These are phyloP conservation scores for Aspergillus hancockii DNA, from an alignment of 495 filamentous ascomycete genomes.

Conservation along the genomic window DNA sequence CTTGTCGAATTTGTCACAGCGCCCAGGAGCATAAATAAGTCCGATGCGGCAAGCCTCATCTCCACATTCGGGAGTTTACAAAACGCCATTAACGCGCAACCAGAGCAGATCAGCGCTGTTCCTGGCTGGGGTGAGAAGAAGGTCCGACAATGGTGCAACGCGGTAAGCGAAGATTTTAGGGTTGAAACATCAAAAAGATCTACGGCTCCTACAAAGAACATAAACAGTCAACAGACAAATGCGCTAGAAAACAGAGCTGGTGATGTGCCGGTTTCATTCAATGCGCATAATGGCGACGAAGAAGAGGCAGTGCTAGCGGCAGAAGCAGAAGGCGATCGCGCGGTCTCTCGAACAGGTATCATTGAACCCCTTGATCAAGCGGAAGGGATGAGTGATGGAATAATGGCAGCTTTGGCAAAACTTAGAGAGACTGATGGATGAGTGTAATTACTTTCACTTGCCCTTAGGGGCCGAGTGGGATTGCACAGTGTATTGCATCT, in stretches of 20 bases:
- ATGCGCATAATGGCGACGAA: constrained; percentile 10
- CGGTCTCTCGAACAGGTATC: not conserved
- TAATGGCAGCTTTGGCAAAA: constrained; percentile 59
- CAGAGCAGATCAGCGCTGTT: constrained; percentile 79
- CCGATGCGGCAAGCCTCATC: constrained; percentile 85
- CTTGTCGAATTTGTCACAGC: constrained; percentile 93
- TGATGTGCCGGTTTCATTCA: not conserved
- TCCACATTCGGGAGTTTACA: constrained; percentile 84
- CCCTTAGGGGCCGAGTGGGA: no score
- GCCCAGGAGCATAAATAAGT: constrained; percentile 88
- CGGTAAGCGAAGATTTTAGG: constrained; percentile 81
- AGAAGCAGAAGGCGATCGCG: constrained; percentile 18
- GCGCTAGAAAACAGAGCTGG: not conserved
- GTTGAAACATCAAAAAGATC: constrained; percentile 66
- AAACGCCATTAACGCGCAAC: constrained; percentile 81
- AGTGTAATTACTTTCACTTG: constrained; percentile 8
- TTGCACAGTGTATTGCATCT: not conserved
- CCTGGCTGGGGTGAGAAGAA: constrained; percentile 96
- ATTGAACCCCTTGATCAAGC: constrained; percentile 16
- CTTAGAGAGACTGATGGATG: constrained; percentile 39
- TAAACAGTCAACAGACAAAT: constrained; percentile 17
- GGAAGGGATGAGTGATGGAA: constrained; percentile 49
- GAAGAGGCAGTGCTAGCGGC: constrained; percentile 23
- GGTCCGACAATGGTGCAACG: constrained; percentile 76
- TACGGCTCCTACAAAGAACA: constrained; percentile 28